Base-by-base conservation (phyloP, 208 protist species). In the Crithidia bombi region DNA sequence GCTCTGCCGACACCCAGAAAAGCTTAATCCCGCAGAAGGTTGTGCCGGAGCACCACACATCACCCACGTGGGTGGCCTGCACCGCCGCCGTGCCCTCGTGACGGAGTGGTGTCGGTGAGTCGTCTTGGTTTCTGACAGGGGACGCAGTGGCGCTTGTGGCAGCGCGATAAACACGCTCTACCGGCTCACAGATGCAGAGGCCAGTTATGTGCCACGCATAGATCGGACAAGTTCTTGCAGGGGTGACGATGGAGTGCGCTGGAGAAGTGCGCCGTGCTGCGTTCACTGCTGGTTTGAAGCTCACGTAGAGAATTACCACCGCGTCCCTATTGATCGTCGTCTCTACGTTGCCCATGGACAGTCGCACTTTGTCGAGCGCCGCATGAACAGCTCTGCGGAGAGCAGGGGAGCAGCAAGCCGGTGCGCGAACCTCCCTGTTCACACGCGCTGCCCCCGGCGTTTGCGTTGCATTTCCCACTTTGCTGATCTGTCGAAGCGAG, bases 11-110 rank as follows among this genome's bases (percentile, higher is more conserved):
- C n/a, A 93, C 87, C 80, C 82, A 89, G 3, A 93, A 66, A 4
- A 90, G 63, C 41, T 84, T 72, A 10, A 93, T 73, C 11, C 85
- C 87, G 44, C 87, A 93, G 6, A 85, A 79, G 1, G 54, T 46
- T 7, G 81, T 79, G 1, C 82, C 78, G 10, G 58, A 59, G 58
- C 79, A 79, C 68, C 61, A 80, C 3, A 41, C 69, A 58, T 82
- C 82, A 0, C 79, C 79, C 2, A 85, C 47, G 36, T 64, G 69
- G 7, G 49, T 69, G 30, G 17, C 43, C 25, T 73, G 58, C 38
- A 19, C 35, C 7, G 17, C 5, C 23, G 54, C 15, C 15, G 12
- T n/a, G n/a, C n/a, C n/a, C n/a, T n/a, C n/a, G n/a, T n/a, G n/a
- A n/a, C n/a, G n/a, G n/a, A n/a, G n/a, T n/a, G n/a, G n/a, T n/a